phyloP scores from a whole-genome alignment of 345 rosid species.

The Salix suchowensis region DNA sequence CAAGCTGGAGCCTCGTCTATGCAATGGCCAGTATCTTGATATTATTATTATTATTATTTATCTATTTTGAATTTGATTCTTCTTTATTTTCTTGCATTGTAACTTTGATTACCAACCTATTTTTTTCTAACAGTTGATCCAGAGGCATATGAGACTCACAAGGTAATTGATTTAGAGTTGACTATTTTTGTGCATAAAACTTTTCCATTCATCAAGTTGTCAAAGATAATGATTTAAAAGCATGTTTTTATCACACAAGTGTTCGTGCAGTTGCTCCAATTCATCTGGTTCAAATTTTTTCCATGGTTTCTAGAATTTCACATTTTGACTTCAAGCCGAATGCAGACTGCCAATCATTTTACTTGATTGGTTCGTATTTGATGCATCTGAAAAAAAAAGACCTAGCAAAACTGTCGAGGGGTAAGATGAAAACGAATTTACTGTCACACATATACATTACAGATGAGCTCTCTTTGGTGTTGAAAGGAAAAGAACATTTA shows the following conservation, averaged over 20 bases:
- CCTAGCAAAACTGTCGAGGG: background rate
- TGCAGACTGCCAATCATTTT: background rate
- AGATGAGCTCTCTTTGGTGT: too few species aligned
- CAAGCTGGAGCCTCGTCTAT: conserved; percentile 44
- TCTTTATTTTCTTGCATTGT: conserved; percentile 7
- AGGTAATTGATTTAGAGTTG: conserved; percentile 41
- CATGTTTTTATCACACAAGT: too few species aligned
- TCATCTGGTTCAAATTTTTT: background rate
- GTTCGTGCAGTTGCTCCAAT: background rate
- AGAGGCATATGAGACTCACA: conserved; percentile 61
- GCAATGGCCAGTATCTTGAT: conserved; percentile 56
- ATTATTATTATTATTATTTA: background rate
- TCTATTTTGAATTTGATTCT: background rate
- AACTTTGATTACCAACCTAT: conserved; percentile 5
- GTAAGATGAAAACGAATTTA: background rate
- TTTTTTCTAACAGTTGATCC: conserved; percentile 51
- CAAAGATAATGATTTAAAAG: too few species aligned
- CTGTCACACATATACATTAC: too few species aligned
- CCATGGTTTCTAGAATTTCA: background rate
- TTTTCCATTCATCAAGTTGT: too few species aligned
- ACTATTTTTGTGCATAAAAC: too few species aligned
- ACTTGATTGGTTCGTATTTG: background rate
- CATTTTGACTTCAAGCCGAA: background rate
- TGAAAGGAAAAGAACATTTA: too few species aligned
- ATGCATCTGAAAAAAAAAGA: background rate